A percentile compares a stretch with the other conserved stretches of the same genome.
Conservation (phyloP, 2,329 filamentous ascomycete genomes). For the Aureobasidium sp. region DNA sequence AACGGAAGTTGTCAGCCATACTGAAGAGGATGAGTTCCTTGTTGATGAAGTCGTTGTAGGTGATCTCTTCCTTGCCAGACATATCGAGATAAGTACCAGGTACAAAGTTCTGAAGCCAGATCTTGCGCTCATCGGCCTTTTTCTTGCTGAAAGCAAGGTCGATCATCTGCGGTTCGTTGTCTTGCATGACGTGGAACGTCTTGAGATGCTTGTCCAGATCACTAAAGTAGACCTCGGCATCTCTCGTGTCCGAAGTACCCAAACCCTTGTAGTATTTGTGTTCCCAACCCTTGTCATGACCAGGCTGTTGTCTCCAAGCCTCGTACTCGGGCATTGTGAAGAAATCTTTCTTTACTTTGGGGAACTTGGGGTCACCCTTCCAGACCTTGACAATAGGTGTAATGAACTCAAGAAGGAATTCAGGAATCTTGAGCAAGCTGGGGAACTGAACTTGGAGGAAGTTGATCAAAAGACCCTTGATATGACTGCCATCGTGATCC, state of each 20-base stretch:
- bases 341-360: slow-evolving; percentile 67
- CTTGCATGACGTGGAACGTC: slow-evolving; percentile 78
- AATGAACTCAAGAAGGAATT: slow-evolving; percentile 95
- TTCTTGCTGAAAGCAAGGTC: slow-evolving; percentile 98
- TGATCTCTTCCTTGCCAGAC: slow-evolving; percentile 61
- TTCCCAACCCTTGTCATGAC: slow-evolving; percentile 70
- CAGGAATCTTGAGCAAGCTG: slow-evolving; percentile 78
- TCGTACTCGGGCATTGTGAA: slow-evolving; percentile 97
- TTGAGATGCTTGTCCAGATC: slow-evolving; percentile 92
- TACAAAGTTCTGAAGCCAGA: slow-evolving; percentile 88
- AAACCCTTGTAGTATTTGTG: slow-evolving; percentile 99
- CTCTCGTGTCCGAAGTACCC: slow-evolving; percentile 84
- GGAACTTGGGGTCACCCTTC: slow-evolving; percentile 87
- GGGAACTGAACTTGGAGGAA: slow-evolving; percentile 95
- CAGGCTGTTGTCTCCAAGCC: slow-evolving; percentile 72
- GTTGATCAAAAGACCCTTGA: slow-evolving; percentile 97
- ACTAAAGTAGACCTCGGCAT: slow-evolving; percentile 91
- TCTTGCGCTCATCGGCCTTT: slow-evolving; percentile 95
- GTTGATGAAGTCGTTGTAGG: slow-evolving; percentile 91
- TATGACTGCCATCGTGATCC: slow-evolving; percentile 98
- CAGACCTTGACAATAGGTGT: slow-evolving; percentile 98
- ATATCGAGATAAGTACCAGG: slow-evolving; percentile 93
- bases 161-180: slow-evolving; percentile 73
- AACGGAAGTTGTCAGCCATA: slow-evolving; percentile 97
- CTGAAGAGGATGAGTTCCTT: slow-evolving; percentile 97